Evolutionary conservation across 495 filamentous ascomycete species (phyloP).

Genomic region (Lineolata rhizophorae): DNA sequence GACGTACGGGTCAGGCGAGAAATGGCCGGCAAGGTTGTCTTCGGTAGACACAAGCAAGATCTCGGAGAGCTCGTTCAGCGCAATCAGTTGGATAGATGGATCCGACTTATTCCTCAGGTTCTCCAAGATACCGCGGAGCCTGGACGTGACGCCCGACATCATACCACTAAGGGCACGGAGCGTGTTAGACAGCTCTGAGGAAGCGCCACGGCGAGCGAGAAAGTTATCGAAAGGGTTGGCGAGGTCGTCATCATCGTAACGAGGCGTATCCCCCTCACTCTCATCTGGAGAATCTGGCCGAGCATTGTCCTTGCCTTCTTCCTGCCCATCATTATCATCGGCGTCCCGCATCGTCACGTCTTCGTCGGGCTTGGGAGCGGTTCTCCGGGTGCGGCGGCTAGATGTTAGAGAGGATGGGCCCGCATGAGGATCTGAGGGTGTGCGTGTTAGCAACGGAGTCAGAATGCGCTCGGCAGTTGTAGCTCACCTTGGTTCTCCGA

Average conservation of each 20-base stretch:
- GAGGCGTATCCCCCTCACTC: conserved; percentile 26
- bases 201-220: conserved; percentile 41
- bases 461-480: conserved; percentile 9
- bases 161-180: conserved; percentile 75
- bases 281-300: conserved; percentile 16
- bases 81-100: conserved; percentile 72
- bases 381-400: conserved; percentile 24
- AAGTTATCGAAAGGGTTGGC: conserved; percentile 59
- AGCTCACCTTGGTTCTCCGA: no score
- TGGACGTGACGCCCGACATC: conserved; percentile 61
- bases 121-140: conserved; percentile 61
- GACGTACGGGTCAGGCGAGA: conserved; percentile 82
- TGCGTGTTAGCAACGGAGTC: conserved; percentile 4
- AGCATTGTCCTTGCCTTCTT: conserved; percentile 25
- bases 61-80: conserved; percentile 83
- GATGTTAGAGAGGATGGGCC: no score
- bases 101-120: conserved; percentile 78
- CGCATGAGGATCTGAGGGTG: conserved; percentile 18
- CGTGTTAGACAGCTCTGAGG: conserved; percentile 52
- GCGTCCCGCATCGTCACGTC: conserved; percentile 26
- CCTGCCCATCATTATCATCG: conserved; percentile 25
- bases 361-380: conserved; percentile 11
- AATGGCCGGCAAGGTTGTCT: conserved; percentile 88
- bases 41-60: conserved; percentile 86
- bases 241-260: conserved; percentile 41